Conservation (phyloP, 1,284 basidiomycete species). For the Cryptococcus neoformans region DNA sequence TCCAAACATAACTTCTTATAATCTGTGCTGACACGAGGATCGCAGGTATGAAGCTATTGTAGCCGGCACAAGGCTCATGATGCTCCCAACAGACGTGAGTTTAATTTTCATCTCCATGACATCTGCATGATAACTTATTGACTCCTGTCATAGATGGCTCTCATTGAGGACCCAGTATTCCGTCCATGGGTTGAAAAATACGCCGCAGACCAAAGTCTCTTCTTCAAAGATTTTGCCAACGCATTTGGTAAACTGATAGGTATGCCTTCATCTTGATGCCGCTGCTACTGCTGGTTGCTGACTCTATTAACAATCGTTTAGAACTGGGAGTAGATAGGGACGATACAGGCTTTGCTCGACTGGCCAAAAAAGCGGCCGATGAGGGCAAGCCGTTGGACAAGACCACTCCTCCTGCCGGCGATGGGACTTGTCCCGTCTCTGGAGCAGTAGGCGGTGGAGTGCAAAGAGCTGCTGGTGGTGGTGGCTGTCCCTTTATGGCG, state of each 20-base stretch:
- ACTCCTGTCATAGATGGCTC: conserved; percentile 41
- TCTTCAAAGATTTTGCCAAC: conserved; percentile 56
- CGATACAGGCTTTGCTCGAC: conserved; percentile 43
- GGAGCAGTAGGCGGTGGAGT: conserved; percentile 14
- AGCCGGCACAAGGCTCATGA: conserved; percentile 55
- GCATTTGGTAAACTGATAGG: conserved; percentile 49
- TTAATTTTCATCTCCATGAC: background rate
- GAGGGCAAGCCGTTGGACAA: conserved; percentile 44
- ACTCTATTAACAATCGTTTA: background rate
- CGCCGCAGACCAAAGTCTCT: conserved; percentile 55
- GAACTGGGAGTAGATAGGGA: conserved; percentile 52
- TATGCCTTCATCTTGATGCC: conserved; percentile 5
- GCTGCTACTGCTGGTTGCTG: background rate
- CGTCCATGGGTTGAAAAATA: conserved; percentile 51
- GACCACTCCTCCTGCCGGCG: conserved; percentile 15
- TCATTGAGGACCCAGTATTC: conserved; percentile 50
- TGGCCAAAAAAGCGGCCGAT: conserved; percentile 42
- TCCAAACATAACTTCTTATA: background rate
- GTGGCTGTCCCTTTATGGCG: conserved; percentile 3
- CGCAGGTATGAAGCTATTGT: conserved; percentile 43
- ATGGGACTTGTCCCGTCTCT: conserved; percentile 45
- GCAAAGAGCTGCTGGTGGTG: background rate
- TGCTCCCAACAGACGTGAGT: conserved; percentile 54
- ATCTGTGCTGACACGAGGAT: background rate
- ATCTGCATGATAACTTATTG: conserved; percentile 7